Evolutionary conservation across 2,329 filamentous ascomycete genomes (phyloP), one percentile per base, ranked within the genome.

Genomic region (Aspergillus floridensis): DNA sequence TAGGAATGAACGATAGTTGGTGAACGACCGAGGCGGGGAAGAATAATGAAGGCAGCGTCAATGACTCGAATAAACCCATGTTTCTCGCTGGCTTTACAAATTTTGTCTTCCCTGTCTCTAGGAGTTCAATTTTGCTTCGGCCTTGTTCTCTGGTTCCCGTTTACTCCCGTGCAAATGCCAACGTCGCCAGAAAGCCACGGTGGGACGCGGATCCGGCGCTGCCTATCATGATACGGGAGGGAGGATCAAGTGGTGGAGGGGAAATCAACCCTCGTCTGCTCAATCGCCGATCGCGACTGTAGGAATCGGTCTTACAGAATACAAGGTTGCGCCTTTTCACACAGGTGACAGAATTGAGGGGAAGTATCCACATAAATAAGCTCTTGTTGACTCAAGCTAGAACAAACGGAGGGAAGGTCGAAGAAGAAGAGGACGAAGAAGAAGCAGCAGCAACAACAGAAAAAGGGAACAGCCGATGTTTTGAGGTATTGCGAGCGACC

Each of bases 191-290:
- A 66, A 70, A 69, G 66, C 67, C 67, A 66, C 67, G 66, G 67
- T 70, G 68, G 68, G 68, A 68, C 67, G 64, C 68, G 69, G 69
- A 70, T 69, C 66, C 63, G 69, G 70, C 69, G 69, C 69, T 72
- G 66, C 66, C 68, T 66, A 70, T 66, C 63, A 70, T 65, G 32
- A 35, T 35, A 12, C 32, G 12, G 11, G 32, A 35, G 32, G 32
- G 32, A 35, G 32, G 32, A 35, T 35, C 32, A 35, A 35, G 32
- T 35, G 32, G 32, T 35, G 38, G 38, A 44, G 38, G 38, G 26
- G 38, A 19, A 19, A 44, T n/a, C 16, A 44, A n/a, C 19, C 38
- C 16, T 19, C 5, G 38, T 44, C 38, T 44, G 38, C 16, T 16
- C 38, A 44, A 44, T 44, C 38, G 38, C 38, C 38, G 38, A 44